A percentile compares a stretch with the other conserved stretches of the same genome.
These are phyloP conservation scores for Neocatenulostroma microsporum DNA, from an alignment of 2,329 filamentous ascomycete species.

Conservation along the genomic window DNA sequence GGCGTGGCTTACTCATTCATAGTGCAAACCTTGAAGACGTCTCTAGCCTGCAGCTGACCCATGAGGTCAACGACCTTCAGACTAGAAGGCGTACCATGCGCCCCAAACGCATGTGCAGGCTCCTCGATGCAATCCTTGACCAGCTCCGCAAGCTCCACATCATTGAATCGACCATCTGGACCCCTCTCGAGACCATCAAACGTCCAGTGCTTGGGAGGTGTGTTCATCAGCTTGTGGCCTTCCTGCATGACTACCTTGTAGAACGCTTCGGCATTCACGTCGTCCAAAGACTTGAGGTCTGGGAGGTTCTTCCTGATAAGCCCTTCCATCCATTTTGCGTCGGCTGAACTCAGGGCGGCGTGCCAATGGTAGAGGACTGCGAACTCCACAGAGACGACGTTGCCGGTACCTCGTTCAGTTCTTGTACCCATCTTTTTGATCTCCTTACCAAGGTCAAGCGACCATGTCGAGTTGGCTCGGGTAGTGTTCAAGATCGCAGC, in stretches of 20 bases:
- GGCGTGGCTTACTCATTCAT: constrained; percentile 40
- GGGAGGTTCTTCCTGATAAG: constrained; percentile 30
- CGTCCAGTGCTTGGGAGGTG: constrained; percentile 32
- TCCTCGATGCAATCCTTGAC: constrained; percentile 43
- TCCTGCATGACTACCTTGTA: constrained; percentile 35
- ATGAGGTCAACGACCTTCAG: constrained; percentile 43
- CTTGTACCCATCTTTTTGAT: constrained; percentile 36
- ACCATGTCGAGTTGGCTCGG: constrained; percentile 40
- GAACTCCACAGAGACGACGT: constrained; percentile 41
- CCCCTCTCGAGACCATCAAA: constrained; percentile 36
- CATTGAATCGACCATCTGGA: constrained; percentile 36
- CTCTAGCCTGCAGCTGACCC: constrained; percentile 40
- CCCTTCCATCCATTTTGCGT: constrained; percentile 41
- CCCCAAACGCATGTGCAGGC: constrained; percentile 44
- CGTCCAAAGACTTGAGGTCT: constrained; percentile 36
- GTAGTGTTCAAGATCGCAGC: constrained; percentile 41
- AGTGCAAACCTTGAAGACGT: constrained; percentile 44
- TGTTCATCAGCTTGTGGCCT: constrained; percentile 31
- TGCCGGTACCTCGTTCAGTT: constrained; percentile 37
- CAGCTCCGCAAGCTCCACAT: constrained; percentile 39
- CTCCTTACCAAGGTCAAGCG: constrained; percentile 38
- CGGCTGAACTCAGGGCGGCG: constrained; percentile 38
- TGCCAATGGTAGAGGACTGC: constrained; percentile 44
- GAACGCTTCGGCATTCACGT: constrained; percentile 37
- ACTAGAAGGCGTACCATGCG: constrained; percentile 41